Base-by-base conservation (phyloP, 1,284 basidiomycete species). In the Cutaneotrichosporon cyanovorans region DNA sequence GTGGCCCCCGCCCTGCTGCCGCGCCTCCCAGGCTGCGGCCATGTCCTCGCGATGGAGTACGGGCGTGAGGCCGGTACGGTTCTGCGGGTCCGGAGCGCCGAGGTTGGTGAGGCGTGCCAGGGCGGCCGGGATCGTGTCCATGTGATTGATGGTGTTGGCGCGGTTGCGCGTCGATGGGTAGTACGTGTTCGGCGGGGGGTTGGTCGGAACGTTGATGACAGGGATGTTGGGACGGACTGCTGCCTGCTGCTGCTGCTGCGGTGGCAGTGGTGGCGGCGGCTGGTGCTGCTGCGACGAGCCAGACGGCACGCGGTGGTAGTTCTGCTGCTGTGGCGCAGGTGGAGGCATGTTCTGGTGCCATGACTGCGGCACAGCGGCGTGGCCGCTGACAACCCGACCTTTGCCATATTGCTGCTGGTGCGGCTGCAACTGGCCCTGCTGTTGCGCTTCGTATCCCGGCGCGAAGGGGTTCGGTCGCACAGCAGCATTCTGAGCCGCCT, bases 91-190 rank as follows among this genome's bases (percentile, higher is more conserved):
- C 56, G 87, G 81, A 43, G 86, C 87, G 34, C 71, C 68, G 80
- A 91, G 87, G 45, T 87, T 85, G 43, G 88, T 85, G 57, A 92
- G 70, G 19, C 88, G 78, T 14, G 88, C 88, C 40, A 97, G 75
- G 41, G 90, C 89, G 12, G 91, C 88, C 18, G 93, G 93, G 16
- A 97, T 83, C 51, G 82, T 78, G 62, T 93, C 90, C 79, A 89
- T 82, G 63, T 81, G 83, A 45, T 72, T 74, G 71, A 92, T 85
- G 25, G 92, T 95, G 67, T 91, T 92, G 11, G 88, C 85, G 21
- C 90, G 78, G 16, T 79, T 80, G 12, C 74, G 63, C 22, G 82
- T 75, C 34, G 73, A 68, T 48, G 77, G 78, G 62, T 84, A 84
- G 71, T 86, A 89, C 10, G 82, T 78, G 55, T 77, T 81, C 16